These are phyloP conservation scores for Hymenotorrendiella dingleyae DNA, from an alignment of 2,329 filamentous ascomycete species.

Conservation along the genomic window DNA sequence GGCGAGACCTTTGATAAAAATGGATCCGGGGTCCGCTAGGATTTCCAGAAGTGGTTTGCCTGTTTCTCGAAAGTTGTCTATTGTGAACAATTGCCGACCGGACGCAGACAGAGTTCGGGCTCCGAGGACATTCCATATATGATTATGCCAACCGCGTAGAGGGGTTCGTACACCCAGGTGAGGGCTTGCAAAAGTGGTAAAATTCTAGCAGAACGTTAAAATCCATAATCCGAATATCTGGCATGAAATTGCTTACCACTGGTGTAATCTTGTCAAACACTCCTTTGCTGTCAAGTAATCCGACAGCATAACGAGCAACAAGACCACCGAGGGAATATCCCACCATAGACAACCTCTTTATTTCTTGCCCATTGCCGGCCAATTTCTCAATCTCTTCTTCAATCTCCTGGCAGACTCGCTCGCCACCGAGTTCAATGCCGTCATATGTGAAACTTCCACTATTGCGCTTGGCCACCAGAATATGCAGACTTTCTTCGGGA, in stretches of 20 bases:
- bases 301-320: slow-evolving; percentile 79
- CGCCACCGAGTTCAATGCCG: slow-evolving; percentile 61
- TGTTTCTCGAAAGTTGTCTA: slow-evolving; percentile 80
- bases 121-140: slow-evolving; percentile 77
- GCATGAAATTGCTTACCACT: slow-evolving; percentile 44
- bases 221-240: background rate
- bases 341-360: slow-evolving; percentile 77
- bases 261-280: slow-evolving; percentile 75
- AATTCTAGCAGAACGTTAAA: slow-evolving; percentile 52
- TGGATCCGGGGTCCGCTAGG: slow-evolving; percentile 74
- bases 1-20: slow-evolving; percentile 76
- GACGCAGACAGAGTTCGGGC: slow-evolving; percentile 76
- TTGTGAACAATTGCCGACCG: slow-evolving; percentile 79
- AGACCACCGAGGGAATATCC: slow-evolving; percentile 89
- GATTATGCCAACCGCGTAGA: slow-evolving; percentile 57
- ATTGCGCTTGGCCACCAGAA: slow-evolving; percentile 68
- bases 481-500: slow-evolving; percentile 57
- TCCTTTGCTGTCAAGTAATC: slow-evolving; percentile 74
- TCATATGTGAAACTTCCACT: slow-evolving; percentile 67
- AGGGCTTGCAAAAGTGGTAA: slow-evolving; percentile 85
- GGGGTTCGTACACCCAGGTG: slow-evolving; percentile 73
- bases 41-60: slow-evolving; percentile 74
- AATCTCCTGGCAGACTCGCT: slow-evolving; percentile 62
- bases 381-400: slow-evolving; percentile 55
- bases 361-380: slow-evolving; percentile 57